Evolutionary conservation across 371 early-diverging fungal species (phyloP), one percentile per base, ranked within the genome.

Genomic region (Mucor velutinosus): DNA sequence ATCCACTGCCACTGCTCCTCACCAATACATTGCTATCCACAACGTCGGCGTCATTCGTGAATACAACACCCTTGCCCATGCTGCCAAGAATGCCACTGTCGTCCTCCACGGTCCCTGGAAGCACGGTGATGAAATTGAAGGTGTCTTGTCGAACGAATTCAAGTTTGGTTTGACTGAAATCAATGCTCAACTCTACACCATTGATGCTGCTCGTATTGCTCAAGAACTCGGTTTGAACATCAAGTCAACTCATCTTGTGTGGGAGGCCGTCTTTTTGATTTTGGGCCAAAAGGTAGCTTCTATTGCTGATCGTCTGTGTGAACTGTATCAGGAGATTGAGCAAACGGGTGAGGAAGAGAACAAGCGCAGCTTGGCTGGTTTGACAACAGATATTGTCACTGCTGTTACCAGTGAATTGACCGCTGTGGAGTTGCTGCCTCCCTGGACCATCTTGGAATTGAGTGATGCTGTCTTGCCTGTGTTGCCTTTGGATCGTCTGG

Each of bases 81-180:
- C 90, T 37, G 80, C 79, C 66, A 71, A 78, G 35, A 83, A 83
- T 33, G 90, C 88, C 3, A 76, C 73, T 5, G 77, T 94, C 10
- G 70, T 94, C 21, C 58, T 94, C 58, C 90, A 93, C 74, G 82
- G 91, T 32, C 80, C 86, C 12, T 89, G 88, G 90, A 77, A 76
- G 53, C 85, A 81, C 17, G 86, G 84, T 43, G 91, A 88, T 51
- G 92, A 93, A 33, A 66, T 93, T 23, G 89, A 90, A 63, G 76
- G 81, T 25, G 88, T 89, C 61, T 76, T 93, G 47, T 86, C 93
- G 1, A 85, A 84, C 23, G 88, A 86, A n/a, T 89, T 90, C 80
- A 87, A 87, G 71, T 80, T 85, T 55, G 82, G 77, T 19, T 74
- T 87, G 62, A 85, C 87, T 19, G 77, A 89, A 66, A 69, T 89